These are phyloP conservation scores for Wickerhamomyces pijperi DNA, from an alignment of 805 yeast genomes.

Conservation along the genomic window DNA sequence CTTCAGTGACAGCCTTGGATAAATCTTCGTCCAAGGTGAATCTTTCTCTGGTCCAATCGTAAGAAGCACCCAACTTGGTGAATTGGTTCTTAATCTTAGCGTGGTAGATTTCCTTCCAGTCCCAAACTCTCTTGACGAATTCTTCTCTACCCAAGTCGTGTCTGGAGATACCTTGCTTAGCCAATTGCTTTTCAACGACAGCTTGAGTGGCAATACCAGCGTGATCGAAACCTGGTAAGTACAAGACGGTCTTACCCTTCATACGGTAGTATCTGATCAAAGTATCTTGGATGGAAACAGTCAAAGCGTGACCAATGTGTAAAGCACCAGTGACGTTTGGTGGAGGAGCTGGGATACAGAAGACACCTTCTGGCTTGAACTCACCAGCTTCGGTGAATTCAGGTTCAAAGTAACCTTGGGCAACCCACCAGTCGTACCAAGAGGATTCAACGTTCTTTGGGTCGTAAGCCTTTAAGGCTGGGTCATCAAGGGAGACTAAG, in stretches of 20 bases:
- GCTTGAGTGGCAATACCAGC: conserved; percentile 99
- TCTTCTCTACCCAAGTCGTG: conserved; percentile 93
- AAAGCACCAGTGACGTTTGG: conserved; percentile 98
- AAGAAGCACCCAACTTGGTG: conserved; percentile 86
- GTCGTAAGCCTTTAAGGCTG: conserved; percentile 86
- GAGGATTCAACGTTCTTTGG: conserved; percentile 91
- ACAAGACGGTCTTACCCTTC: conserved; percentile 91
- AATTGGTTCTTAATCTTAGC: conserved; percentile 75
- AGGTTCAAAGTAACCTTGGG: conserved; percentile 82
- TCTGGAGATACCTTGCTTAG: conserved; percentile 76
- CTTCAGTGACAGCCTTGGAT: conserved; percentile 75
- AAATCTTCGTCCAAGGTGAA: conserved; percentile 80
- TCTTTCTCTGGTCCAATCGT: conserved; percentile 92
- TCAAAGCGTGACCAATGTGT: conserved; percentile 97
- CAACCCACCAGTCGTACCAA: conserved; percentile 97
- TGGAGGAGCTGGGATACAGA: conserved; percentile 96
- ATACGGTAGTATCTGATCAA: conserved; percentile 90
- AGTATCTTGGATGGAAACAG: conserved; percentile 89
- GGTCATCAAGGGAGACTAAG: conserved; percentile 79
- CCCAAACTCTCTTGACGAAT: conserved; percentile 86
- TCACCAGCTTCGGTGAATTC: conserved; percentile 67
- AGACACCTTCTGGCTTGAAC: conserved; percentile 70
- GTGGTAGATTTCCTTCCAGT: conserved; percentile 95
- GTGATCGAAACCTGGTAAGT: conserved; percentile 95
- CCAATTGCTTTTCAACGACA: conserved; percentile 90